phyloP scores from a whole-genome alignment of 2,329 filamentous ascomycete genomes.

The Pseudocercospora cruenta region DNA sequence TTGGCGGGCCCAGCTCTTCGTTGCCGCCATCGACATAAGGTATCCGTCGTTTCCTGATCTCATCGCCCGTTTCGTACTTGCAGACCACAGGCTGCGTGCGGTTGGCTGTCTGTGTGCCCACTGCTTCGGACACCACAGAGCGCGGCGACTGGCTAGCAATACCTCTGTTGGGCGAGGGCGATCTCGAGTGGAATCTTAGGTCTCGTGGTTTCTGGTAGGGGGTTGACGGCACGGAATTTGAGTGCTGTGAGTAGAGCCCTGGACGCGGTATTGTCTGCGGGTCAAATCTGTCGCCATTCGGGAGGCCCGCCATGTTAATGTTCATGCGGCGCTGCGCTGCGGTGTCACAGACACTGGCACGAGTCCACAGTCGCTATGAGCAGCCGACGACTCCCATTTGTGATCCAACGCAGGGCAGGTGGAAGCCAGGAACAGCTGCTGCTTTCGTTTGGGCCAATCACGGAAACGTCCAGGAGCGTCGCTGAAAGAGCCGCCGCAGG shows the following conservation, averaged over 20 bases:
- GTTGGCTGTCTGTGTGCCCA: slow-evolving; percentile 50
- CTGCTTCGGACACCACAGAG: slow-evolving; percentile 88
- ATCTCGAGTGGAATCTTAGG: slow-evolving; percentile 76
- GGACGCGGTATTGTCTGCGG: slow-evolving; percentile 32
- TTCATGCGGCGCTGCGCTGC: slow-evolving; percentile 19
- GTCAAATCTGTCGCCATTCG: slow-evolving; percentile 28
- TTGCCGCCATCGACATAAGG: slow-evolving; percentile 82
- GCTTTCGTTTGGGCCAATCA: not conserved
- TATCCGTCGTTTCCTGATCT: slow-evolving; percentile 81
- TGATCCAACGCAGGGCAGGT: slow-evolving; percentile 14
- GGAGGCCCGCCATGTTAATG: slow-evolving; percentile 27
- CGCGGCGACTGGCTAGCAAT: slow-evolving; percentile 81
- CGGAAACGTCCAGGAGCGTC: slow-evolving; percentile 6
- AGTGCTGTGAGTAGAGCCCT: slow-evolving; percentile 59
- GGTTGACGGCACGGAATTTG: slow-evolving; percentile 89
- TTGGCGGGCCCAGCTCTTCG: slow-evolving; percentile 72
- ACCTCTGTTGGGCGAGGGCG: slow-evolving; percentile 75
- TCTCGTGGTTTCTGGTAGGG: slow-evolving; percentile 86
- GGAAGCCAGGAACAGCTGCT: slow-evolving; percentile 18
- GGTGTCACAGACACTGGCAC: slow-evolving; percentile 38
- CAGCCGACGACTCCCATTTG: slow-evolving; percentile 33
- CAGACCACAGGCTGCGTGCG: slow-evolving; percentile 59
- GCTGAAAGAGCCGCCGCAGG: slow-evolving; percentile 3
- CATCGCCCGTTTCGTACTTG: slow-evolving; percentile 85
- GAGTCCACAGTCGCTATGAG: slow-evolving; percentile 30